Percentiles rank a stretch among this genome's conserved stretches.
Evolutionary conservation across 495 filamentous ascomycete genomes (phyloP).

Genomic region (Tuber brumale): DNA sequence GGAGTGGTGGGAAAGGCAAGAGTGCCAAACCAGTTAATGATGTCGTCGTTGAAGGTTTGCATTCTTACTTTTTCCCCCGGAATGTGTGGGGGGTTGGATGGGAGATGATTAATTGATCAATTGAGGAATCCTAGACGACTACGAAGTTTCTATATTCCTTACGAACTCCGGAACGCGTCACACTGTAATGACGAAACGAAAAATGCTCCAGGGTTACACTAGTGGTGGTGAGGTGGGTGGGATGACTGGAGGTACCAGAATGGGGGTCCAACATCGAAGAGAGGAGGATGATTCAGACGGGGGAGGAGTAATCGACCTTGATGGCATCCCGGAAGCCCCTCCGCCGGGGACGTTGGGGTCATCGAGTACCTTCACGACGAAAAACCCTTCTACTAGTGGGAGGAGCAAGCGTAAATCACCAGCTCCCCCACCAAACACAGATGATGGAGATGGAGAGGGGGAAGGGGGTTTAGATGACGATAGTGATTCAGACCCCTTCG

Average conservation of each 20-base stretch:
- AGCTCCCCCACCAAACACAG: constrained; percentile 8
- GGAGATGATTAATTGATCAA: constrained; percentile 7
- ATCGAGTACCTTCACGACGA: neutral
- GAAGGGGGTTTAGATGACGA: constrained; percentile 31
- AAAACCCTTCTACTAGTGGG: constrained; percentile 7
- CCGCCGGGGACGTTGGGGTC: neutral
- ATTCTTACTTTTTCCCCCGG: neutral
- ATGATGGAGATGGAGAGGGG: constrained; percentile 27
- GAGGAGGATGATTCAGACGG: constrained; percentile 46
- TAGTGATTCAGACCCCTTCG: constrained; percentile 16
- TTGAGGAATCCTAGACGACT: constrained; percentile 61
- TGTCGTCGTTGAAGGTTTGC: constrained; percentile 70
- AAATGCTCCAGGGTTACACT: constrained; percentile 55
- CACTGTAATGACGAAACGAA: constrained; percentile 76
- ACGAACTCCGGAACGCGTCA: constrained; percentile 82
- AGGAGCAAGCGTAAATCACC: constrained; percentile 20
- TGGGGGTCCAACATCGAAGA: constrained; percentile 47
- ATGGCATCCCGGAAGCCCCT: constrained; percentile 34
- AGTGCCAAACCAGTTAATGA: constrained; percentile 73
- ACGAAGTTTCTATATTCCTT: constrained; percentile 89
- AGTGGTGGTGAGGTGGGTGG: constrained; percentile 43
- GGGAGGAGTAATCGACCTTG: constrained; percentile 43
- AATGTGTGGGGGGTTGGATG: neutral
- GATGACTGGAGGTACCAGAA: constrained; percentile 48
- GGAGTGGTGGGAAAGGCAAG: constrained; percentile 53